Evolutionary conservation across 306 rosid species (phyloP).

Genomic region (Gillenia trifoliata): DNA sequence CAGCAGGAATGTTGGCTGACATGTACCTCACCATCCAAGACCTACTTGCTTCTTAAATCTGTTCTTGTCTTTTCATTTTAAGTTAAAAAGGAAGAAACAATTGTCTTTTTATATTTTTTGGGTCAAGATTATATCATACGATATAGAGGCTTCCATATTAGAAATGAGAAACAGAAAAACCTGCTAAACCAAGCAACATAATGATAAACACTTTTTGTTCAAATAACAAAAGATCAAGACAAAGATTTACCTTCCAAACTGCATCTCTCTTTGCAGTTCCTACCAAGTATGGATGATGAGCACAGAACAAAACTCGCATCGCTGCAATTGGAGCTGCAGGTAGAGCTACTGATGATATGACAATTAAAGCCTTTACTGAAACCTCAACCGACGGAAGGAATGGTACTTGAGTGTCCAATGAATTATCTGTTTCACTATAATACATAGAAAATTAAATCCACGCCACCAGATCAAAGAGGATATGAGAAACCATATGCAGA

Average conservation of each 20-base stretch:
- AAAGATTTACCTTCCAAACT: conserved; percentile 72
- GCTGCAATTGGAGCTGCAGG: conserved; percentile 52
- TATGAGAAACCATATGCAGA: too few species aligned
- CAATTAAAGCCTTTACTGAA: conserved; percentile 68
- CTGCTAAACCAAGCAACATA: background rate
- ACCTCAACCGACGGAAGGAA: conserved; percentile 78
- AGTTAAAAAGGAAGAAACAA: too few species aligned
- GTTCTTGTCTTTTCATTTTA: too few species aligned
- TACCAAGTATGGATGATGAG: conserved; percentile 76
- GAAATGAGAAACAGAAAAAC: conserved; percentile 1
- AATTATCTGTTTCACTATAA: too few species aligned
- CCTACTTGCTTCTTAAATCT: too few species aligned
- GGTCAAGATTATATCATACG: too few species aligned
- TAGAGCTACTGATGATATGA: conserved; percentile 59
- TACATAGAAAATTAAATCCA: too few species aligned
- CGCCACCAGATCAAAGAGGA: too few species aligned
- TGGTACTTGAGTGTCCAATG: conserved; percentile 69
- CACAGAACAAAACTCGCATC: conserved; percentile 58
- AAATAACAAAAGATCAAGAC: background rate
- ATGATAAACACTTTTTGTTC: background rate
- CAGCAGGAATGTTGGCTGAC: too few species aligned
- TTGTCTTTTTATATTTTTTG: too few species aligned
- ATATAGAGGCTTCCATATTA: background rate
- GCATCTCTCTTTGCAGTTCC: conserved; percentile 64
- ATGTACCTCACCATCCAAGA: too few species aligned